Evolutionary conservation across 148 eudicot species (phyloP).

Genomic region (Chenopodium formosanum): DNA sequence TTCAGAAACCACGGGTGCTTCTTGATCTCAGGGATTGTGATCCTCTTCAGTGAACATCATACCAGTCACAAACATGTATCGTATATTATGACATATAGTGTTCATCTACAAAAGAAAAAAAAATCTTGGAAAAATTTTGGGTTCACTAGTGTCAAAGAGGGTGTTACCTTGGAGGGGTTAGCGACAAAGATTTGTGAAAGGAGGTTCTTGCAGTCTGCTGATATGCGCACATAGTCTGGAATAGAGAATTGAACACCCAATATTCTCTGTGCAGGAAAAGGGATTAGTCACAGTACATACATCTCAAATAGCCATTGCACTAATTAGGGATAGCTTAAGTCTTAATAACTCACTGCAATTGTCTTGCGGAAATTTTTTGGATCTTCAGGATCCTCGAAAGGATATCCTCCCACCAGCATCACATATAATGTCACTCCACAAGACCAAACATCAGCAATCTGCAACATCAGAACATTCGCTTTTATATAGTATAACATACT

Average conservation of each 20-base stretch:
- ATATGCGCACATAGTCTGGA: slow-evolving; percentile 79
- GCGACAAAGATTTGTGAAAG: slow-evolving; percentile 80
- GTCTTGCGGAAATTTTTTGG: slow-evolving; percentile 82
- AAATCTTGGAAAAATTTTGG: not conserved
- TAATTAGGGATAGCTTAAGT: not conserved
- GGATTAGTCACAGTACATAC: not conserved
- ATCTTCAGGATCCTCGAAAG: slow-evolving; percentile 94
- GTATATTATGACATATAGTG: not conserved
- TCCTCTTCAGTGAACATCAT: slow-evolving; percentile 50
- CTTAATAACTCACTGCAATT: slow-evolving; percentile 52
- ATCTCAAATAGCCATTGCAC: not conserved
- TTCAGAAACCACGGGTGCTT: slow-evolving; percentile 81
- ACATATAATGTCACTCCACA: slow-evolving; percentile 95
- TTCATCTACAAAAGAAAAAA: not conserved
- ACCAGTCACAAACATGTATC: not conserved
- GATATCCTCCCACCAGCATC: slow-evolving; percentile 97
- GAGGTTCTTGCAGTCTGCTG: slow-evolving; percentile 82
- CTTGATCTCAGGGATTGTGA: slow-evolving; percentile 77
- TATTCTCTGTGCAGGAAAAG: slow-evolving; percentile 57
- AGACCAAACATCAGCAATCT: slow-evolving; percentile 99
- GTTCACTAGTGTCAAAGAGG: not conserved
- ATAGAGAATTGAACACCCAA: slow-evolving; percentile 76
- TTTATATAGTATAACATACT: not conserved
- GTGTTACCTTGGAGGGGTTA: slow-evolving; percentile 66
- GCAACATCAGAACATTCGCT: not conserved